phyloP scores from a whole-genome alignment of 805 yeast genomes.

The Wickerhamiella azymoides region DNA sequence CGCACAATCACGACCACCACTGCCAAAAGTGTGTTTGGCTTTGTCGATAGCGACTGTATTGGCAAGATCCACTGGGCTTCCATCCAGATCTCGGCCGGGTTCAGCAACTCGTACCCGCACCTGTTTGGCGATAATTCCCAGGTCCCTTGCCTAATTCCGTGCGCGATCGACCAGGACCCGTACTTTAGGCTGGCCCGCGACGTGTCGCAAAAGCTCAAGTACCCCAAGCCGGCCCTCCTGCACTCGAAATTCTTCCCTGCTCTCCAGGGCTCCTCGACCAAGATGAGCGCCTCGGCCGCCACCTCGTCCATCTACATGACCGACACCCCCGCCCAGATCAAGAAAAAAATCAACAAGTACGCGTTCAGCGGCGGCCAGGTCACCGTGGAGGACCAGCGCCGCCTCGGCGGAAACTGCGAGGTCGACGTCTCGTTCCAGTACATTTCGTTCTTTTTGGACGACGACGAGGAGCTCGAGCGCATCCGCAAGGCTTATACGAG shows the following conservation, averaged over 20 bases:
- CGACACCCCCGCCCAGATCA: constrained; percentile 82
- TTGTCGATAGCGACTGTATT: constrained; percentile 85
- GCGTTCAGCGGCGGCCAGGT: constrained; percentile 93
- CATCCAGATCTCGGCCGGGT: constrained; percentile 89
- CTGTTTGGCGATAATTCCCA: constrained; percentile 74
- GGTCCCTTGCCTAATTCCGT: constrained; percentile 93
- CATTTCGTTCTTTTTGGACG: constrained; percentile 75
- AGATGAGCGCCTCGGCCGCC: constrained; percentile 92
- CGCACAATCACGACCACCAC: constrained; percentile 95
- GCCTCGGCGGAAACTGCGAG: constrained; percentile 84
- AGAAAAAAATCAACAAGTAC: constrained; percentile 87
- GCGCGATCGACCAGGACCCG: constrained; percentile 99
- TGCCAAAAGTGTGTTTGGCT: constrained; percentile 93
- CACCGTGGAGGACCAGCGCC: constrained; percentile 80
- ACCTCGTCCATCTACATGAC: constrained; percentile 91
- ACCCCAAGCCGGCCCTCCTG: constrained; percentile 76
- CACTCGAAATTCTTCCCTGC: constrained; percentile 98
- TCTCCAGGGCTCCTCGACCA: constrained; percentile 86
- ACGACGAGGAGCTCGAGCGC: constrained; percentile 60
- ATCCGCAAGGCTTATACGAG: constrained; percentile 51
- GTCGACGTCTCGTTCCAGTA: constrained; percentile 93
- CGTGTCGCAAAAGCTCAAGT: constrained; percentile 87
- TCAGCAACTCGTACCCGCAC: constrained; percentile 92
- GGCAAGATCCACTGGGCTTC: constrained; percentile 94
- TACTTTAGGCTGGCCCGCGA: constrained; percentile 95